A percentile compares a stretch with the other conserved stretches of the same genome.
Conservation (phyloP, 768 basidiomycete species). For the Lanmaoa rubissima region DNA sequence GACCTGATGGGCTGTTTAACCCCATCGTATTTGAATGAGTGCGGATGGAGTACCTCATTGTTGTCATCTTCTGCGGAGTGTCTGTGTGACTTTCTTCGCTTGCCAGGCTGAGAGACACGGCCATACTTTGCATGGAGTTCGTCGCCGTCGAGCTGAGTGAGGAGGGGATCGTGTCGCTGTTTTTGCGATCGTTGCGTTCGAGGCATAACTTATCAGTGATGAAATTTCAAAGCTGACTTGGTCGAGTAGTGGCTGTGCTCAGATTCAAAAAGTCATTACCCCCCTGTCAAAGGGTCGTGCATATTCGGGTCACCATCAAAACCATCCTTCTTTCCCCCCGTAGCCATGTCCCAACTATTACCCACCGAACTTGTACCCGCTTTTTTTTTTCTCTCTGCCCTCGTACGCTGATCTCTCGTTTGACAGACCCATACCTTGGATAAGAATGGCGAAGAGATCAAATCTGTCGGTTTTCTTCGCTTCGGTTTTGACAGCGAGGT, state of each 20-base stretch:
- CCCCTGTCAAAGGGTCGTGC: not conserved
- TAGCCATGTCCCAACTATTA: constrained; percentile 23
- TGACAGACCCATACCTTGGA: constrained; percentile 62
- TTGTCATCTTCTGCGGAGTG: constrained; percentile 49
- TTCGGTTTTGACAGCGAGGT: constrained; percentile 93
- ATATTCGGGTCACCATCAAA: not conserved
- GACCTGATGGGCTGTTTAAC: constrained; percentile 40
- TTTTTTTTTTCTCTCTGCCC: not conserved
- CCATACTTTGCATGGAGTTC: constrained; percentile 77
- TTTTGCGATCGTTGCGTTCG: constrained; percentile 55
- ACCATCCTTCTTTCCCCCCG: not conserved
- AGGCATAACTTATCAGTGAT: constrained; percentile 51
- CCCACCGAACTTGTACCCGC: constrained; percentile 19
- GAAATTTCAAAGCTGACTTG: not conserved
- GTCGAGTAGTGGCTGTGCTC: constrained; percentile 14
- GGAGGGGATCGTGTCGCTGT: constrained; percentile 82
- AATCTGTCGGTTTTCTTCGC: constrained; percentile 74
- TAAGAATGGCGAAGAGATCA: constrained; percentile 73
- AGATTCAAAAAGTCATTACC: not conserved
- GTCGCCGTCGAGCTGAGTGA: constrained; percentile 79
- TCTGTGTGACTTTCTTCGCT: constrained; percentile 61
- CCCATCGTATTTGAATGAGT: not conserved
- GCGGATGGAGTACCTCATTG: constrained; percentile 47
- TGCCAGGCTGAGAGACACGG: constrained; percentile 70
- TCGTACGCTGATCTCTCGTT: constrained; percentile 6